Conservation (phyloP, 345 rosid species). For the Barbarea vulgaris region DNA sequence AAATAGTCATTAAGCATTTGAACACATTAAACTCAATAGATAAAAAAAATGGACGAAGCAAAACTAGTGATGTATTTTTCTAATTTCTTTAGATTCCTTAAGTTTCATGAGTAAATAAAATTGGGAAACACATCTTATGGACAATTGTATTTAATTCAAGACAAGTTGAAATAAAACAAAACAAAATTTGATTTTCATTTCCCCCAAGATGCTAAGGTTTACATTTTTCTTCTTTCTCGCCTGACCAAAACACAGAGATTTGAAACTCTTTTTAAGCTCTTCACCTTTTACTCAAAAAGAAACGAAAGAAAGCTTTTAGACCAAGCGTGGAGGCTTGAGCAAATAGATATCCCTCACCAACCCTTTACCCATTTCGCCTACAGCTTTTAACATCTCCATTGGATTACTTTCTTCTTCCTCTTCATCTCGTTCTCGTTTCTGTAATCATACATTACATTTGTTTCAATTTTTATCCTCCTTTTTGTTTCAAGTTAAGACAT, state of each 20-base stretch:
- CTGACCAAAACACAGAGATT: background rate
- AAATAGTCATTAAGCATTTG: too few species aligned
- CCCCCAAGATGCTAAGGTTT: background rate
- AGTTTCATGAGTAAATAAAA: background rate
- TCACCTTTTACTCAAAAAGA: too few species aligned
- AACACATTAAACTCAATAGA: background rate
- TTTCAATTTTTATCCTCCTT: background rate
- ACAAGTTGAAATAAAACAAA: background rate
- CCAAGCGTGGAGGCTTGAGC: constrained; percentile 61
- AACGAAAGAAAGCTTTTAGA: background rate
- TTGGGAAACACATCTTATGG: background rate
- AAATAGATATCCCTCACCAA: constrained; percentile 66
- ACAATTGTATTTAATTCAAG: background rate
- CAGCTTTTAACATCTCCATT: constrained; percentile 52
- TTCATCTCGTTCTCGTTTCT: constrained; percentile 75
- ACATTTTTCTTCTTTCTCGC: background rate
- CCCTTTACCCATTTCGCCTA: constrained; percentile 84
- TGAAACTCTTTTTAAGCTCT: background rate
- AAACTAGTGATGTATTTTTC: background rate
- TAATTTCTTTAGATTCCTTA: background rate
- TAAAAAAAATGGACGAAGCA: background rate
- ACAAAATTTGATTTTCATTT: background rate
- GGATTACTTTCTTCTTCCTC: constrained; percentile 49
- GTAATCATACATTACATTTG: constrained; percentile 27
- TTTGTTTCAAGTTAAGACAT: background rate